Evolutionary conservation across 768 basidiomycete genomes (phyloP).

Genomic region (Termitomyces sp.): DNA sequence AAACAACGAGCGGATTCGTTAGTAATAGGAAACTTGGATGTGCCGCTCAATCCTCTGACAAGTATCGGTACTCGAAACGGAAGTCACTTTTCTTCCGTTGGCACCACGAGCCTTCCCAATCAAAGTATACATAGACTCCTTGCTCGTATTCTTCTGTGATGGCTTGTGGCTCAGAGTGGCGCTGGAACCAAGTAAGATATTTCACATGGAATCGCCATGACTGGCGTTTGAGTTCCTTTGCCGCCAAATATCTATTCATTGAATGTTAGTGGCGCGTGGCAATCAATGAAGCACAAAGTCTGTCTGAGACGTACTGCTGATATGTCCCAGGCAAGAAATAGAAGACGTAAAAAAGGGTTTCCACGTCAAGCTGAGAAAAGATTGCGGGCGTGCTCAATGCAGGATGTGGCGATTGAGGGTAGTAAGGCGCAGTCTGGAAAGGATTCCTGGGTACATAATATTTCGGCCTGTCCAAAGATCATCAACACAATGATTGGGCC

Average conservation of each 20-base stretch:
- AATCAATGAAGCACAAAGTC: background rate
- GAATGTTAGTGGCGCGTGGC: background rate
- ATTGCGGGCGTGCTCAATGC: conserved; percentile 80
- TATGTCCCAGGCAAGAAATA: conserved; percentile 98
- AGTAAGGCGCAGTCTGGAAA: conserved; percentile 87
- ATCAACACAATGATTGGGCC: conserved; percentile 12
- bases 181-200: conserved; percentile 99
- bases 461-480: conserved; percentile 66
- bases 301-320: conserved; percentile 71
- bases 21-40: conserved; percentile 1
- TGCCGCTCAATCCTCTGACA: conserved; percentile 80
- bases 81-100: conserved; percentile 98
- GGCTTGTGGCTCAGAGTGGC: conserved; percentile 95
- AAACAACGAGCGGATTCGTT: background rate
- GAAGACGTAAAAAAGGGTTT: conserved; percentile 98
- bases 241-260: conserved; percentile 78
- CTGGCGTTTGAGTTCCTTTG: conserved; percentile 94
- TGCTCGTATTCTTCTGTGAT: conserved; percentile 99
- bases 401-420: conserved; percentile 85
- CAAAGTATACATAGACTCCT: conserved; percentile 98
- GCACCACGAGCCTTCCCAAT: conserved; percentile 99
- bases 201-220: conserved; percentile 99
- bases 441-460: conserved; percentile 96
- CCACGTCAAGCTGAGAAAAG: conserved; percentile 90
- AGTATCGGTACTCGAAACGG: conserved; percentile 93